These are phyloP conservation scores for Chlamydomonas reinhardtii DNA, from an alignment of 163 green algal species.

Conservation along the genomic window DNA sequence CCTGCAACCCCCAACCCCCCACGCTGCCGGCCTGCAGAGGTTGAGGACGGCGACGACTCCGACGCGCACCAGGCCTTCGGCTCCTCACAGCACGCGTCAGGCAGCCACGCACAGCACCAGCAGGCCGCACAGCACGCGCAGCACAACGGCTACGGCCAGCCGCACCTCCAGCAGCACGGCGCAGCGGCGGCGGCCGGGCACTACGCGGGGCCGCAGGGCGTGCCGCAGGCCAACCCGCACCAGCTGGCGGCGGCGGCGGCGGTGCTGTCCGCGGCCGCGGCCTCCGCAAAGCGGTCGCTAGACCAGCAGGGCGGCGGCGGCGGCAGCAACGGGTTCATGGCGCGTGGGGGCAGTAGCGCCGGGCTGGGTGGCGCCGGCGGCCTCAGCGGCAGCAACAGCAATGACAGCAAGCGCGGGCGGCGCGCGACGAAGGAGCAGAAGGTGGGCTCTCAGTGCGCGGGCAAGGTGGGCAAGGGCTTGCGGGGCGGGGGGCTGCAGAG, in stretches of 20 bases:
- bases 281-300: constrained; percentile 17
- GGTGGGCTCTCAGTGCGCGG: constrained; percentile 22
- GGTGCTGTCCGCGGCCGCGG: constrained; percentile 19
- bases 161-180: too few relatives aligned
- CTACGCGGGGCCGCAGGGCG: too few relatives aligned
- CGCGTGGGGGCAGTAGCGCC: neutral
- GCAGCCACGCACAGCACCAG: neutral
- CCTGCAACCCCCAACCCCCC: too few relatives aligned
- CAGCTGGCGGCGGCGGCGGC: constrained; percentile 25
- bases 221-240: neutral
- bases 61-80: neutral
- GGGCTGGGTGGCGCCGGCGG: neutral
- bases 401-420: constrained; percentile 48
- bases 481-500: too few relatives aligned
- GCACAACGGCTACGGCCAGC: too few relatives aligned
- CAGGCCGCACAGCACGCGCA: too few relatives aligned
- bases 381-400: constrained; percentile 6
- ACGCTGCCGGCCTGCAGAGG: neutral
- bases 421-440: constrained; percentile 63
- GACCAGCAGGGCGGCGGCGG: constrained; percentile 9
- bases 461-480: neutral
- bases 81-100: neutral
- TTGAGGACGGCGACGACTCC: neutral
- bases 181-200: too few relatives aligned
- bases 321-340: neutral